Percentiles rank a stretch among this genome's conserved stretches.
phyloP scores from a whole-genome alignment of 352 stramenopile species.

The Aphanomyces astaci region DNA sequence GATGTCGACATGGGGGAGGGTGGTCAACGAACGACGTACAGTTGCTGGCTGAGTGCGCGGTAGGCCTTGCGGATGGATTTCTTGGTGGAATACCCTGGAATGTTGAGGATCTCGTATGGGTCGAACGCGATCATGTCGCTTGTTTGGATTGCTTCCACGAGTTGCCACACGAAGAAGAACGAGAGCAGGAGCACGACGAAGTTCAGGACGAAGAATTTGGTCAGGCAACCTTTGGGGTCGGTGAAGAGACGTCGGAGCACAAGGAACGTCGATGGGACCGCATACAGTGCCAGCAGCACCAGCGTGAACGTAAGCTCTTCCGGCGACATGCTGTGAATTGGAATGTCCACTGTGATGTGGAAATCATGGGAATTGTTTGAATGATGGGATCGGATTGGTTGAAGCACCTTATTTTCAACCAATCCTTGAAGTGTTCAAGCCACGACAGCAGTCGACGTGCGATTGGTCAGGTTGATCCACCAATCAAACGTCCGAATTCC shows the following conservation, averaged over 20 bases:
- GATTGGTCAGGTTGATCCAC: background rate
- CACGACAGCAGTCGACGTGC: conserved; percentile 1
- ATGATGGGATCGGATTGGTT: too few species aligned
- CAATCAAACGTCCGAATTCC: background rate
- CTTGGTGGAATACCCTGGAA: conserved; percentile 43
- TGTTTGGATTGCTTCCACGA: conserved; percentile 53
- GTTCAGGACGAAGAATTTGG: conserved; percentile 18
- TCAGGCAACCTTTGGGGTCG: conserved; percentile 34
- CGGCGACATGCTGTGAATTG: background rate
- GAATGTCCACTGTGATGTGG: background rate
- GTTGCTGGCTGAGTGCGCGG: conserved; percentile 46
- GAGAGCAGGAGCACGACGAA: conserved; percentile 29
- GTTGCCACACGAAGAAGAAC: conserved; percentile 44
- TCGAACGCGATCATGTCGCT: conserved; percentile 58
- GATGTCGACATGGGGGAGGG: background rate
- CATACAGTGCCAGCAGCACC: conserved; percentile 76
- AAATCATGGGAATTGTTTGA: background rate
- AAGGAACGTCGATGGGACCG: conserved; percentile 51
- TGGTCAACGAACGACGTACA: conserved; percentile 17
- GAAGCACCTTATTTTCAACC: background rate
- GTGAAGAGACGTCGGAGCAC: conserved; percentile 42
- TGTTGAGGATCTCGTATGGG: conserved; percentile 76
- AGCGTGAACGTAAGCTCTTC: conserved; percentile 40
- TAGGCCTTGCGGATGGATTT: conserved; percentile 73
- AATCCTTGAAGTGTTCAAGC: background rate